phyloP scores from a whole-genome alignment of 2,329 filamentous ascomycete genomes.

The Proliferodiscus dingleyae region DNA sequence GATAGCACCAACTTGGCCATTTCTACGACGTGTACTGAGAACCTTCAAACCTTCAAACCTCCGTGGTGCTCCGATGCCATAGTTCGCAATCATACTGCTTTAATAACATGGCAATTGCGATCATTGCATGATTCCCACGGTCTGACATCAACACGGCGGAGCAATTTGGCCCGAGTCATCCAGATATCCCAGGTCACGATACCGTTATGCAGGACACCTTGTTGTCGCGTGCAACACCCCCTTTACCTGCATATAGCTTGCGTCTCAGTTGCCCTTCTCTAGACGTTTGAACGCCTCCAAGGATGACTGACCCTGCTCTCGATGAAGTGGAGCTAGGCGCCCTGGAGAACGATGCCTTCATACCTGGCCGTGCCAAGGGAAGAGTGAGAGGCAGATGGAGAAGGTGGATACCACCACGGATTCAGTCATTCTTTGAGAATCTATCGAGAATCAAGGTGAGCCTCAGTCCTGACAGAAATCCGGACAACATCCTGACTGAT shows the following conservation, averaged over 20 bases:
- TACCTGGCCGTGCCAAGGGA: background rate
- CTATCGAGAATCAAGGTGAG: conserved; percentile 12
- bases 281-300: background rate
- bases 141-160: too few species aligned
- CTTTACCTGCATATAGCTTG: background rate
- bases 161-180: too few species aligned
- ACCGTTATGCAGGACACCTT: too few species aligned
- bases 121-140: too few species aligned
- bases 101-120: too few species aligned
- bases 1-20: too few species aligned
- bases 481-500: background rate
- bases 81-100: too few species aligned
- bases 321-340: conserved; percentile 2
- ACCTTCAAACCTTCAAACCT: too few species aligned
- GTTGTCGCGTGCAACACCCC: too few species aligned
- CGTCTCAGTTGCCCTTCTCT: background rate
- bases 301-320: background rate
- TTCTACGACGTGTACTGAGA: too few species aligned
- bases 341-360: conserved; percentile 4
- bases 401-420: conserved; percentile 8
- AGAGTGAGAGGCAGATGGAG: background rate
- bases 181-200: too few species aligned
- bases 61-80: too few species aligned
- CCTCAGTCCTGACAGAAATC: background rate
- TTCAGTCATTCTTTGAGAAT: conserved; percentile 8